Percentiles rank a stretch among this genome's conserved stretches.
phyloP scores from a whole-genome alignment of 2,329 filamentous ascomycete species.

The Botrytis squamosa region DNA sequence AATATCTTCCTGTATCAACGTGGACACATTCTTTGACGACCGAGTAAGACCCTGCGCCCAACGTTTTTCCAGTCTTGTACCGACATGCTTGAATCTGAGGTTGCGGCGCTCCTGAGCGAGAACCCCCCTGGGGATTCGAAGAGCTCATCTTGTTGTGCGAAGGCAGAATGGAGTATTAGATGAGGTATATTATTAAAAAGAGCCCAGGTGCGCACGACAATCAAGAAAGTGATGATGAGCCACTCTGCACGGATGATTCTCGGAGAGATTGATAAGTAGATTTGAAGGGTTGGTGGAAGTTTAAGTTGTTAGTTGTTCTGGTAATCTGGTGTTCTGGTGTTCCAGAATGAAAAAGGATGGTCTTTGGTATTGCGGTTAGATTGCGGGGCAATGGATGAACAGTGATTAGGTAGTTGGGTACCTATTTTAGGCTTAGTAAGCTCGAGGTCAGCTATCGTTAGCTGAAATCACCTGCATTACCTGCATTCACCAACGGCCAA shows the following conservation, averaged over 20 bases:
- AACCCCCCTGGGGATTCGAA: neutral
- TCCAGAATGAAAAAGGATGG: neutral
- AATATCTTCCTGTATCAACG: conserved; percentile 95
- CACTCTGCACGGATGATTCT: neutral
- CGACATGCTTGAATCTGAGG: conserved; percentile 78
- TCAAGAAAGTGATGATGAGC: conserved; percentile 1
- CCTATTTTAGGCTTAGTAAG: neutral
- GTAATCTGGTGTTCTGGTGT: neutral
- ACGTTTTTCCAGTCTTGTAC: conserved; percentile 98
- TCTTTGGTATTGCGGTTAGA: neutral
- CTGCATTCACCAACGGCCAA: neutral
- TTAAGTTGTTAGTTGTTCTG: neutral
- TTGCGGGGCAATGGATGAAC: neutral
- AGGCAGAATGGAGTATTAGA: neutral
- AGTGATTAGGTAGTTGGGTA: too few species aligned
- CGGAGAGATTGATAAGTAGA: neutral
- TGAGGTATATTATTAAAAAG: neutral
- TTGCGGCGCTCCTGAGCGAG: conserved; percentile 28
- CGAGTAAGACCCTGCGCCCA: conserved; percentile 95
- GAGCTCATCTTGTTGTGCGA: conserved; percentile 12
- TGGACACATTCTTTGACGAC: conserved; percentile 99
- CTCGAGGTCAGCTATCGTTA: neutral
- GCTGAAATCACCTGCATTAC: too few species aligned
- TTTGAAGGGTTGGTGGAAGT: neutral
- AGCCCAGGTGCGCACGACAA: neutral